Conservation (phyloP, 2,329 filamentous ascomycete genomes). For the Chaetoscypha palmicola region DNA sequence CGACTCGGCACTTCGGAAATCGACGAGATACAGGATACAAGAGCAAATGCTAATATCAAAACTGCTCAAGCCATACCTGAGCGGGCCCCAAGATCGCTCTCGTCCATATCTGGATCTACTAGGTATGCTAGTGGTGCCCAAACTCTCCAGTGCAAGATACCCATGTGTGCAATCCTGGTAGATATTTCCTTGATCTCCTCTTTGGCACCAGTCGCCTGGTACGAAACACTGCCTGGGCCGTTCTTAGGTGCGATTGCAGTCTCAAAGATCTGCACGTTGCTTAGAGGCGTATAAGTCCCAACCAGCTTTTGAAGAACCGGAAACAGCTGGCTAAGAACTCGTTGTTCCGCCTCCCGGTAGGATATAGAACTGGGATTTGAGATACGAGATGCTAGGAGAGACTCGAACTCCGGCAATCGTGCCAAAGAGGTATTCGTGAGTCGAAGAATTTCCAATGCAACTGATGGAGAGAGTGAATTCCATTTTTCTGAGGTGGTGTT, state of each 20-base stretch:
- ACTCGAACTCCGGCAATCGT: conserved; percentile 28
- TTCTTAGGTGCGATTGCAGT: conserved; percentile 25
- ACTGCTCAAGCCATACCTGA: not conserved
- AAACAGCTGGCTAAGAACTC: conserved; percentile 23
- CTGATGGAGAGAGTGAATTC: conserved; percentile 19
- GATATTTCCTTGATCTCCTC: conserved; percentile 57
- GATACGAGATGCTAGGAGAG: conserved; percentile 27
- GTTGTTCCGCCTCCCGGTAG: conserved; percentile 27
- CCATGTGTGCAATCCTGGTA: conserved; percentile 72
- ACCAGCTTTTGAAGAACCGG: conserved; percentile 27
- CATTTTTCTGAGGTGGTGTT: conserved; percentile 25
- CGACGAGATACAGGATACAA: not conserved
- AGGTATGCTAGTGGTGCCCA: conserved; percentile 72
- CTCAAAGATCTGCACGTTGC: conserved; percentile 30
- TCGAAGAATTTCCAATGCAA: conserved; percentile 31
- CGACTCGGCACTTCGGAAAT: too few species aligned
- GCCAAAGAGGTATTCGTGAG: conserved; percentile 27
- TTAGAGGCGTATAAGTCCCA: conserved; percentile 26
- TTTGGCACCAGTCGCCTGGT: conserved; percentile 12
- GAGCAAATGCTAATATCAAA: not conserved
- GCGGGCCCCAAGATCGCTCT: too few species aligned
- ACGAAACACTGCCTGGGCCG: conserved; percentile 4
- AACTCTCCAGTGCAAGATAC: conserved; percentile 82
- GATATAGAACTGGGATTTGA: conserved; percentile 24
- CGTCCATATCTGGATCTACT: conserved; percentile 25